Evolutionary conservation across 78 protist species (phyloP).

Genomic region (Guillardia theta): DNA sequence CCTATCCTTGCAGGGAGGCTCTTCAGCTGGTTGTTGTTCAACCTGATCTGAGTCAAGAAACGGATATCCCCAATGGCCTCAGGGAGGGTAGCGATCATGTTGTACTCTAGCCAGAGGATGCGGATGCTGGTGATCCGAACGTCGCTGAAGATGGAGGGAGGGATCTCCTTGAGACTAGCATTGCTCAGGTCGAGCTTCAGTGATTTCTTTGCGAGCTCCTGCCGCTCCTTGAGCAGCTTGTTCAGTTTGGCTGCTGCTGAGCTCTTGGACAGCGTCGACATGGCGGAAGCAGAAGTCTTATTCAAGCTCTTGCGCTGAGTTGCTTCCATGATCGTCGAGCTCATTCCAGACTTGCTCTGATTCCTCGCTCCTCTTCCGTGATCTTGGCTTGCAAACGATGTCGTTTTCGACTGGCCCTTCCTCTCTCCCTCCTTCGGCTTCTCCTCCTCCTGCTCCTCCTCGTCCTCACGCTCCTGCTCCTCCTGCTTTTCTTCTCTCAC

Average conservation of each 20-base stretch:
- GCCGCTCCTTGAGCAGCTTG: neutral
- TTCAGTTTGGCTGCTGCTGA: neutral
- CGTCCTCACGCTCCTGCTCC: neutral
- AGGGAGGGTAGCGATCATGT: neutral
- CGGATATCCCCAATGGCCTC: neutral
- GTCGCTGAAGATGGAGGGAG: neutral
- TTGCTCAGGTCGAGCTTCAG: neutral
- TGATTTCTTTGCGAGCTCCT: neutral
- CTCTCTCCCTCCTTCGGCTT: neutral
- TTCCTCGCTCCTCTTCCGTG: too few species aligned
- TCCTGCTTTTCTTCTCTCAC: neutral
- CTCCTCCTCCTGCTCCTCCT: neutral
- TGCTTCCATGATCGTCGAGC: too few species aligned
- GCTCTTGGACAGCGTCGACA: too few species aligned
- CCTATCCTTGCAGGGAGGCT: neutral
- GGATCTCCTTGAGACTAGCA: neutral
- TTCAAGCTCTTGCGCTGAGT: too few species aligned
- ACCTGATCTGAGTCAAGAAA: neutral
- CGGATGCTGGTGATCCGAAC: neutral
- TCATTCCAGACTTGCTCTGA: too few species aligned
- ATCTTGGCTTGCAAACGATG: too few species aligned
- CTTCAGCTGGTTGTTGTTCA: neutral
- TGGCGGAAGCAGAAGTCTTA: too few species aligned
- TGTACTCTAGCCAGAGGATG: constrained; percentile 19
- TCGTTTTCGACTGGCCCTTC: too few species aligned